Conservation (phyloP, 2,329 filamentous ascomycete genomes). For the Didymosphaeria variabile region DNA sequence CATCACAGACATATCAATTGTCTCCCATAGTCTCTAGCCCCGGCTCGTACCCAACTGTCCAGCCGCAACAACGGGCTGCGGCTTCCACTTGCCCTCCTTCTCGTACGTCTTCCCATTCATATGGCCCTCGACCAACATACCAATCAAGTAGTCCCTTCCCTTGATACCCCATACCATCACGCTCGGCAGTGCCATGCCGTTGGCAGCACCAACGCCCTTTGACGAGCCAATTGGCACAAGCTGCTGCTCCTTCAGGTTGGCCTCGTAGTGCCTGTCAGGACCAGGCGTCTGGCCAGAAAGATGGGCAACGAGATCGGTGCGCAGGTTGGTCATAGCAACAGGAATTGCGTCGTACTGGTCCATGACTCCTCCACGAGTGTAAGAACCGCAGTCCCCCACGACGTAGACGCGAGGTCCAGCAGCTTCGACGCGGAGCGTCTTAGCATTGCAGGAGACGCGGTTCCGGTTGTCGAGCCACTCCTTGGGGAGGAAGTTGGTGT, state of each 20-base stretch:
- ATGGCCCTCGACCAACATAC: conserved; percentile 35
- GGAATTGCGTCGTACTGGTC: conserved; percentile 54
- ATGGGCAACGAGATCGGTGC: conserved; percentile 55
- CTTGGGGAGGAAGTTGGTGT: conserved; percentile 62
- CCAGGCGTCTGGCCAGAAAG: conserved; percentile 34
- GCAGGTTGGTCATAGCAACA: conserved; percentile 57
- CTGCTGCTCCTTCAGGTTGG: conserved; percentile 46
- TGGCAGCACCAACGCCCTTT: conserved; percentile 50
- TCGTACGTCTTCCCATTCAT: conserved; percentile 43
- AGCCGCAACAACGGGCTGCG: conserved; percentile 28
- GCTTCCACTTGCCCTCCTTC: conserved; percentile 49
- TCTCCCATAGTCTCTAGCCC: conserved; percentile 6
- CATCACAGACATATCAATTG: not conserved
- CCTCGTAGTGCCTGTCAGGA: conserved; percentile 43
- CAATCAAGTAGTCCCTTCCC: conserved; percentile 53
- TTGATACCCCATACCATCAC: conserved; percentile 56
- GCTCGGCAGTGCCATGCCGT: conserved; percentile 49
- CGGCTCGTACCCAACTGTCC: conserved; percentile 31
- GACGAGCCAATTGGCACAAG: conserved; percentile 47
- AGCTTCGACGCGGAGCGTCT: conserved; percentile 57
- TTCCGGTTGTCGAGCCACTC: conserved; percentile 59
- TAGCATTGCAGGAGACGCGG: conserved; percentile 59
- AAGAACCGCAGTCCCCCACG: conserved; percentile 59
- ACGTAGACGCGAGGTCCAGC: conserved; percentile 57
- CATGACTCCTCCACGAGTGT: conserved; percentile 56